These are phyloP conservation scores for Turritis glabra DNA, from an alignment of 345 rosid species.

Conservation along the genomic window DNA sequence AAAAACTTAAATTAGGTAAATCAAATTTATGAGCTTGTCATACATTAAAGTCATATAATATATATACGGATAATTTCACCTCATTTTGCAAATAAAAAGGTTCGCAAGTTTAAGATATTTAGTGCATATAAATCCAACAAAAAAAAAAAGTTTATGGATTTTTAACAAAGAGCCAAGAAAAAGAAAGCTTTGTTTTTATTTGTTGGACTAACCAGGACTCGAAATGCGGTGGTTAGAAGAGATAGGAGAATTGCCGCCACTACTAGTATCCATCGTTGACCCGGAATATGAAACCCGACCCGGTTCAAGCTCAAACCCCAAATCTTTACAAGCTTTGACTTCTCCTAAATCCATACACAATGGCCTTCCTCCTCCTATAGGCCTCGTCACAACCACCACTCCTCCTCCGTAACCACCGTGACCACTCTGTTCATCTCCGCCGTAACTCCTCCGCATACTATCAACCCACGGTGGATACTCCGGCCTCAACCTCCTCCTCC, in stretches of 20 bases:
- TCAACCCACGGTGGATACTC: slow-evolving; percentile 44
- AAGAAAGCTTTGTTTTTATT: background rate
- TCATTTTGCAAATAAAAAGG: background rate
- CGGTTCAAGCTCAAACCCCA: slow-evolving; percentile 83
- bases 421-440: slow-evolving; percentile 21
- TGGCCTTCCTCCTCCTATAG: slow-evolving; percentile 72
- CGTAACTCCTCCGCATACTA: slow-evolving; percentile 36
- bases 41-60: no score
- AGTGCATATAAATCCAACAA: background rate
- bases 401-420: slow-evolving; percentile 47
- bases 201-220: slow-evolving; percentile 65
- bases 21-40: no score
- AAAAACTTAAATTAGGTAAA: no score
- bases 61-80: no score
- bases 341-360: slow-evolving; percentile 92
- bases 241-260: slow-evolving; percentile 89
- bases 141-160: background rate
- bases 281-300: slow-evolving; percentile 47
- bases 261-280: slow-evolving; percentile 67
- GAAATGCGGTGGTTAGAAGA: slow-evolving; percentile 89
- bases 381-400: slow-evolving; percentile 76
- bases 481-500: slow-evolving; percentile 41
- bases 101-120: slow-evolving; percentile 1
- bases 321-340: slow-evolving; percentile 88
- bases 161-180: background rate